A percentile compares a stretch with the other conserved stretches of the same genome.
These are phyloP conservation scores for Mycena albidolilacea DNA, from an alignment of 768 basidiomycete species.

Conservation along the genomic window DNA sequence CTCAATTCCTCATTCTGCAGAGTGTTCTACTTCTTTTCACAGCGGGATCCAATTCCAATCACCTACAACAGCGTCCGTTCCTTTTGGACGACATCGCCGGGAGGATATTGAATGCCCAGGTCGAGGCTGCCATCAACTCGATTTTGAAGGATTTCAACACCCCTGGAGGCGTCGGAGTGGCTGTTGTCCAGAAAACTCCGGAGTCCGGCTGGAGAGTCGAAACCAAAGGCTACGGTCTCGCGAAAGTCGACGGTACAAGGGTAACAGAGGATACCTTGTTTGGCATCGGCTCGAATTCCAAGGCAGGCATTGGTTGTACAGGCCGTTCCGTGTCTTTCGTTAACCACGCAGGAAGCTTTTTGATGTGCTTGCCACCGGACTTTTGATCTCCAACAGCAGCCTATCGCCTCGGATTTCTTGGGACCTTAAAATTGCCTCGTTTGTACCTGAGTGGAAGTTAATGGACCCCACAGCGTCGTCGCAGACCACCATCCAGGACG, in stretches of 20 bases:
- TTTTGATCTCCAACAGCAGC: constrained; percentile 38
- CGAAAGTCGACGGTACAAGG: constrained; percentile 37
- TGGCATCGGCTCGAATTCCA: constrained; percentile 42
- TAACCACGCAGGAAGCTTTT: constrained; percentile 31
- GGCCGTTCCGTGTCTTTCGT: neutral
- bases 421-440: constrained; percentile 38
- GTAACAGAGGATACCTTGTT: constrained; percentile 37
- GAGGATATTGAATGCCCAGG: neutral
- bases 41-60: no score
- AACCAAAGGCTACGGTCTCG: constrained; percentile 42
- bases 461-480: constrained; percentile 39
- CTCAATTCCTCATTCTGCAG: no score
- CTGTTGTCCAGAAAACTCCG: constrained; percentile 26
- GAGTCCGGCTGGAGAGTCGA: constrained; percentile 34
- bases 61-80: no score
- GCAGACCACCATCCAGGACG: constrained; percentile 45
- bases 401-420: constrained; percentile 36
- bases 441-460: constrained; percentile 42
- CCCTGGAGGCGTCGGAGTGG: constrained; percentile 38
- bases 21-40: no score
- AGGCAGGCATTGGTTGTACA: constrained; percentile 20
- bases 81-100: no score
- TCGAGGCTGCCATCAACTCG: constrained; percentile 35
- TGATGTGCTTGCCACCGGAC: constrained; percentile 38
- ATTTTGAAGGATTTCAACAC: constrained; percentile 38